Evolutionary conservation across 2,329 filamentous ascomycete species (phyloP).

Genomic region (Tolypocladium paradoxum): DNA sequence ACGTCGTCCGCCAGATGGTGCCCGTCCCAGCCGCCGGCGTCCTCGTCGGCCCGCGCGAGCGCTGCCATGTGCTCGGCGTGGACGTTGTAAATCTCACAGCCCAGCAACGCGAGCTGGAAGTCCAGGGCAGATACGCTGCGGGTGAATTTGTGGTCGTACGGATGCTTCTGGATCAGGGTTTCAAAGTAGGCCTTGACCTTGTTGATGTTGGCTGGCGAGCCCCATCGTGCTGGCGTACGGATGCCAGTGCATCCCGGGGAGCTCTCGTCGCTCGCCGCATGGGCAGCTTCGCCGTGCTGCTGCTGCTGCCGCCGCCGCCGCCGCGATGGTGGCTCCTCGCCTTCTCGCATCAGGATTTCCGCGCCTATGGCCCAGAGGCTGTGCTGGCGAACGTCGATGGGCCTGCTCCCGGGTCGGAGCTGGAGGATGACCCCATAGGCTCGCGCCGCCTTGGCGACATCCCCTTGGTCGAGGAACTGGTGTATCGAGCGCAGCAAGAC

Average conservation of each 20-base stretch:
- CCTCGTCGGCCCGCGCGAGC: slow-evolving; percentile 15
- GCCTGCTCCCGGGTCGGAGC: slow-evolving; percentile 25
- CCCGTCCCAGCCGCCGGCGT: neutral
- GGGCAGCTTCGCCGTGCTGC: neutral
- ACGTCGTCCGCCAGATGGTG: slow-evolving; percentile 13
- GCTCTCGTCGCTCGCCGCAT: neutral
- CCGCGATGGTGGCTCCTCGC: slow-evolving; percentile 19
- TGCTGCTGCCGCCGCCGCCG: slow-evolving; percentile 2
- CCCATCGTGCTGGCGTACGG: slow-evolving; percentile 22
- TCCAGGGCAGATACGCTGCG: slow-evolving; percentile 54
- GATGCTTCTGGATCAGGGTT: slow-evolving; percentile 64
- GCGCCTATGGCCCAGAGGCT: slow-evolving; percentile 75
- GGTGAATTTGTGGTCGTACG: slow-evolving; percentile 52
- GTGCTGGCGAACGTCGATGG: slow-evolving; percentile 57
- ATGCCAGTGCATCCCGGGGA: neutral
- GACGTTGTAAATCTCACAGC: slow-evolving; percentile 68
- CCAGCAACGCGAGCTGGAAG: slow-evolving; percentile 74
- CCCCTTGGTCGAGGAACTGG: slow-evolving; percentile 57
- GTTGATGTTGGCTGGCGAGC: slow-evolving; percentile 32
- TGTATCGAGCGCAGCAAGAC: slow-evolving; percentile 62
- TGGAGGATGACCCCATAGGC: slow-evolving; percentile 67
- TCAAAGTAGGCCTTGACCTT: slow-evolving; percentile 57
- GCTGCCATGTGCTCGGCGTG: slow-evolving; percentile 46
- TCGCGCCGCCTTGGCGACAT: slow-evolving; percentile 60
- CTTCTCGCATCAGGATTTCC: slow-evolving; percentile 64